phyloP scores from a whole-genome alignment of 1,284 basidiomycete genomes.

The Trametes hirsuta region DNA sequence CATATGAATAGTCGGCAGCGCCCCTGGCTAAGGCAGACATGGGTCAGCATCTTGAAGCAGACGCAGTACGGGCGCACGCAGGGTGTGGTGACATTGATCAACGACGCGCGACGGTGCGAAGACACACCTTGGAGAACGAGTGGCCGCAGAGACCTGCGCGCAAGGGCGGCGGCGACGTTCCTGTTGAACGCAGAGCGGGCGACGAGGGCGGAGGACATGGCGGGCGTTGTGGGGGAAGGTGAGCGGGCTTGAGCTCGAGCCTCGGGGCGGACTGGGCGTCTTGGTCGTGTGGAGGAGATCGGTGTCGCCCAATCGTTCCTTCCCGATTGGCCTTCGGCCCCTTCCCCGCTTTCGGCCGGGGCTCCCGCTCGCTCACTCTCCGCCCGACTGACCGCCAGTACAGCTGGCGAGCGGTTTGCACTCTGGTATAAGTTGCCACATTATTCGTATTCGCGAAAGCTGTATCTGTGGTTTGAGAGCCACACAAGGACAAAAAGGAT shows the following conservation, averaged over 20 bases:
- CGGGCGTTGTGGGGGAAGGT: slow-evolving; percentile 28
- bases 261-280: not conserved
- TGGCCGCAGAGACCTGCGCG: slow-evolving; percentile 43
- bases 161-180: slow-evolving; percentile 43
- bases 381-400: no score
- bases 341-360: slow-evolving; percentile 22
- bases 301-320: slow-evolving; percentile 14
- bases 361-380: slow-evolving; percentile 1
- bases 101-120: slow-evolving; percentile 31
- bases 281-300: slow-evolving; percentile 7
- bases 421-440: no score
- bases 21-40: slow-evolving; percentile 27
- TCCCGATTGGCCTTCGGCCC: slow-evolving; percentile 25
- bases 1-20: slow-evolving; percentile 44
- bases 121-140: slow-evolving; percentile 34
- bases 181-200: slow-evolving; percentile 53
- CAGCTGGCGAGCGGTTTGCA: no score
- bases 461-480: no score
- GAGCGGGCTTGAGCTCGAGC: slow-evolving; percentile 5
- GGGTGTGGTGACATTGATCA: not conserved
- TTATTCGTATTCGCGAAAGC: no score
- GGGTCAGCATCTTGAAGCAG: slow-evolving; percentile 15
- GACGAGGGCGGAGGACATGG: slow-evolving; percentile 56
- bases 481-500: no score
- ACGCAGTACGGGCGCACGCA: not conserved